Percentiles rank a stretch among this genome's conserved stretches.
Evolutionary conservation across 2,329 filamentous ascomycete species (phyloP).

Genomic region (Fusarium sp.): DNA sequence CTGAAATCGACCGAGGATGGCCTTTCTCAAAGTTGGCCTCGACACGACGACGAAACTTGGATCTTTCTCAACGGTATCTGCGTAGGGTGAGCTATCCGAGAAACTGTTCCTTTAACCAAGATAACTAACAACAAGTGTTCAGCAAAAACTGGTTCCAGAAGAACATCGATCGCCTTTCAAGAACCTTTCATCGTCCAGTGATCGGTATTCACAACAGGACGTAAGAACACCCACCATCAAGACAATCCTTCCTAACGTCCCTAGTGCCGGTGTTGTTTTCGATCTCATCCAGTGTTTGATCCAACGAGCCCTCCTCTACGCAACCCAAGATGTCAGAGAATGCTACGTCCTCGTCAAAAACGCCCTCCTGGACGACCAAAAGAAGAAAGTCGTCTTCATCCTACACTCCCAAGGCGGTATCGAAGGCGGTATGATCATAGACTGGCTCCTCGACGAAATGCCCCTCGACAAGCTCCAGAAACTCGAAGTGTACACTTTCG

Average conservation of each 20-base stretch:
- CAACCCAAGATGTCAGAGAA: constrained; percentile 29
- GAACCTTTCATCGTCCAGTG: constrained; percentile 27
- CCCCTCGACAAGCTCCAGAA: constrained; percentile 20
- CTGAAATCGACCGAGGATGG: constrained; percentile 20
- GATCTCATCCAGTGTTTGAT: constrained; percentile 29
- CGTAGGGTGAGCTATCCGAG: constrained; percentile 1
- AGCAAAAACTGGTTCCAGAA: constrained; percentile 32
- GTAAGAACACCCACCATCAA: background rate
- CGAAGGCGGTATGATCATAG: constrained; percentile 32
- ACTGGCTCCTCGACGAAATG: constrained; percentile 35
- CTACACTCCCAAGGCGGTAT: constrained; percentile 28
- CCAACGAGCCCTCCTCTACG: constrained; percentile 27
- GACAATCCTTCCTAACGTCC: background rate
- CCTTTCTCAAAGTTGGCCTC: constrained; percentile 9
- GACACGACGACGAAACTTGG: constrained; percentile 25
- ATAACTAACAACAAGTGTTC: background rate
- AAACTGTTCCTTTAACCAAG: fast-evolving
- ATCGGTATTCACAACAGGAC: constrained; percentile 29
- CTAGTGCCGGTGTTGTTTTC: constrained; percentile 23
- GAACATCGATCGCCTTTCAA: constrained; percentile 27
- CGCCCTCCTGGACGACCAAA: constrained; percentile 10
- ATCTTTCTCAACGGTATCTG: constrained; percentile 38
- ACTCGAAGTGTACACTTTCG: constrained; percentile 33
- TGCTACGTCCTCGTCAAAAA: constrained; percentile 31
- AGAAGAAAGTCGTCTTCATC: constrained; percentile 29